phyloP scores from a whole-genome alignment of 352 stramenopile genomes.

The Globisporangium cederbergense region DNA sequence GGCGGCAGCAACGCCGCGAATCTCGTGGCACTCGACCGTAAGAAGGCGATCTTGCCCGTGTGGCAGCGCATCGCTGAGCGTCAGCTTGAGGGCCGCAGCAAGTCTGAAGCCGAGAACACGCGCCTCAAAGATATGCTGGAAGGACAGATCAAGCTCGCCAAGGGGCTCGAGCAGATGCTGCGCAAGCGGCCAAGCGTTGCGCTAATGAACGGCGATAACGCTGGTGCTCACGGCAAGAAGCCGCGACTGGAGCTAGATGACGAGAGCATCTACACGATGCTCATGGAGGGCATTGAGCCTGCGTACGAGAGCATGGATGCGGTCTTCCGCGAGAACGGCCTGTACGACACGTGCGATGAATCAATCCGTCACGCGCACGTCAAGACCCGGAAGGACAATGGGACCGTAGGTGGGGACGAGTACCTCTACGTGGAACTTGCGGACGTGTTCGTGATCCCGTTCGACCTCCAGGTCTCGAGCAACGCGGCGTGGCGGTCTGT shows the following conservation, averaged over 20 bases:
- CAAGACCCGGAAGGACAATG: slow-evolving; percentile 18
- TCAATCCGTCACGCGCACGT: slow-evolving; percentile 39
- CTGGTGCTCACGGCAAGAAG: slow-evolving; percentile 14
- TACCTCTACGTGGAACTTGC: slow-evolving; percentile 36
- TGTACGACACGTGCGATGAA: slow-evolving; percentile 36
- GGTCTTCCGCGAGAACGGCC: slow-evolving; percentile 44
- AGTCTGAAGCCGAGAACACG: slow-evolving; percentile 40
- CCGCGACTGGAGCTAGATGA: slow-evolving; percentile 18
- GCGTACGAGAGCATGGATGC: slow-evolving; percentile 35
- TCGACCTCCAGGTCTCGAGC: slow-evolving; percentile 28
- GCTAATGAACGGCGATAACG: slow-evolving; percentile 22
- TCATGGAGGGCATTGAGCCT: slow-evolving; percentile 37
- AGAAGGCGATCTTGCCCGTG: slow-evolving; percentile 27
- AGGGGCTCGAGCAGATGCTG: slow-evolving; percentile 47
- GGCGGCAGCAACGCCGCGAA: slow-evolving; percentile 16
- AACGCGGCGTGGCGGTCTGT: slow-evolving; percentile 36
- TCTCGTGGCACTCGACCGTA: slow-evolving; percentile 12
- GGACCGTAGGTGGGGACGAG: slow-evolving; percentile 16
- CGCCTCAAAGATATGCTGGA: slow-evolving; percentile 38
- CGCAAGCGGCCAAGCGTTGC: slow-evolving; percentile 42
- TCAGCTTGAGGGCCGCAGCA: slow-evolving; percentile 29
- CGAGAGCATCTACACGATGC: slow-evolving; percentile 32
- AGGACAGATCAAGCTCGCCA: slow-evolving; percentile 44
- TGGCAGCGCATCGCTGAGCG: slow-evolving; percentile 52
- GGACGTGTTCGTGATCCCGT: slow-evolving; percentile 42